Percentiles rank a stretch among this genome's conserved stretches.
These are phyloP conservation scores for Chrysanthemum lavandulifolium DNA, from an alignment of 129 eudicot genomes.

Conservation along the genomic window DNA sequence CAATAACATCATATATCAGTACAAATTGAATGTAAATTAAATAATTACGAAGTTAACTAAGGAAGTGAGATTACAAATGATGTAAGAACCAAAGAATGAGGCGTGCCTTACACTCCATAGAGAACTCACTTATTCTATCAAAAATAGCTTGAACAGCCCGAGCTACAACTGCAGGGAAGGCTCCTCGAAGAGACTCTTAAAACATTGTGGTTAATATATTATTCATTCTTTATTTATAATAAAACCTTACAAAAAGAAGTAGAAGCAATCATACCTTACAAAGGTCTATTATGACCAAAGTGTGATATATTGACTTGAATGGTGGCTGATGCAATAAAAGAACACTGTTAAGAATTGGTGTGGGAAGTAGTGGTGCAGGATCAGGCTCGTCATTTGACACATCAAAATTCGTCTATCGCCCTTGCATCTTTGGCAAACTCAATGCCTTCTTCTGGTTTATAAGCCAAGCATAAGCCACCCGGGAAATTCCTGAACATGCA, in stretches of 20 bases:
- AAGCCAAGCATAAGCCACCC: too few relatives aligned
- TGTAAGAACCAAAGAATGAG: slow-evolving; percentile 98
- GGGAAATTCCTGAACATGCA: too few relatives aligned
- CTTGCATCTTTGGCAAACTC: too few relatives aligned
- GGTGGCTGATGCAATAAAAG: slow-evolving; percentile 93
- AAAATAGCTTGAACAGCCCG: slow-evolving; percentile 98
- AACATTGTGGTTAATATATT: slow-evolving; percentile 4
- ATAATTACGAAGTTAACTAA: background rate
- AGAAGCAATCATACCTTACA: slow-evolving; percentile 63
- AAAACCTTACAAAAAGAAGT: background rate
- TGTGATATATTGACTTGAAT: slow-evolving; percentile 83
- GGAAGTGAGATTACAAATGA: slow-evolving; percentile 66
- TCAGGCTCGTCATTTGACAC: too few relatives aligned
- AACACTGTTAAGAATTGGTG: background rate
- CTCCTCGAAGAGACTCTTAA: slow-evolving; percentile 92
- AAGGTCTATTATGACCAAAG: slow-evolving; percentile 93
- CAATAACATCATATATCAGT: slow-evolving; percentile 21
- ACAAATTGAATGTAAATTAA: background rate
- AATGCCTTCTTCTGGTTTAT: too few relatives aligned
- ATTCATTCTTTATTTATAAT: background rate
- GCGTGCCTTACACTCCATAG: slow-evolving; percentile 94
- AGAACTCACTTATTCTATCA: slow-evolving; percentile 83
- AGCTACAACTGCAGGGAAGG: slow-evolving; percentile 96
- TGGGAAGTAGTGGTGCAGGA: too few relatives aligned
- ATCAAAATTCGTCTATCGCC: too few relatives aligned